These are phyloP conservation scores for Stromatinia cepivora DNA, from an alignment of 2,329 filamentous ascomycete genomes.

Conservation along the genomic window DNA sequence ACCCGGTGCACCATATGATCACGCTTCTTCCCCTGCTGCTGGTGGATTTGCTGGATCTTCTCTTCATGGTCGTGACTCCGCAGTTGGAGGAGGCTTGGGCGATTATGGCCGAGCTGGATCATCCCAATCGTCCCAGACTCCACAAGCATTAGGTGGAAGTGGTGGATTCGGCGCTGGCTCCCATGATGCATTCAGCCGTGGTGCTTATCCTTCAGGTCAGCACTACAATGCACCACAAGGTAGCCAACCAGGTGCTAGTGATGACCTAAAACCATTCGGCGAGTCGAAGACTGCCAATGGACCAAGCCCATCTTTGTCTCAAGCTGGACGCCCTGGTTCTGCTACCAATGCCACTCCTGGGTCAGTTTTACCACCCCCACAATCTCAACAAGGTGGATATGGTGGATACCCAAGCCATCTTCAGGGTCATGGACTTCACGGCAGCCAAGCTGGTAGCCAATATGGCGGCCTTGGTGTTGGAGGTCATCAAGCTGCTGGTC, in stretches of 20 bases:
- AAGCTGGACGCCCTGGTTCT: constrained; percentile 42
- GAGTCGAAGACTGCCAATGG: constrained; percentile 42
- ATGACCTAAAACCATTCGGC: constrained; percentile 43
- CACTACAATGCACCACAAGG: constrained; percentile 38
- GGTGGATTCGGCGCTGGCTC: constrained; percentile 37
- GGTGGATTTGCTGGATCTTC: constrained; percentile 39
- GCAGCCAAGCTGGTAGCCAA: constrained; percentile 40
- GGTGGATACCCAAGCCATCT: constrained; percentile 42
- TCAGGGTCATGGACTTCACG: constrained; percentile 41
- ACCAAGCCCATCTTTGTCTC: constrained; percentile 42
- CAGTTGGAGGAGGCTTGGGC: constrained; percentile 39
- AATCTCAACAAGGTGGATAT: constrained; percentile 41
- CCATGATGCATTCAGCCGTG: constrained; percentile 42
- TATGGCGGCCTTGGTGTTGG: constrained; percentile 49
- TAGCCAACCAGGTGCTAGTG: constrained; percentile 37
- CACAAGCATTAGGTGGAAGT: constrained; percentile 40
- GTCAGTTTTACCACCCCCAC: constrained; percentile 41
- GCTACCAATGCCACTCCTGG: constrained; percentile 41
- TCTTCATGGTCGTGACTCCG: constrained; percentile 42
- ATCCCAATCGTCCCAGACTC: constrained; percentile 39
- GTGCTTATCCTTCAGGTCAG: constrained; percentile 41
- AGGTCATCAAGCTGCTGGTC: constrained; percentile 47
- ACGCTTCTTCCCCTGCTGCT: constrained; percentile 41
- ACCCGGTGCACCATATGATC: constrained; percentile 41
- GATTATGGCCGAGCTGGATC: constrained; percentile 42